These are phyloP conservation scores for Alternaria sp. DNA, from an alignment of 2,329 filamentous ascomycete genomes.

Conservation along the genomic window DNA sequence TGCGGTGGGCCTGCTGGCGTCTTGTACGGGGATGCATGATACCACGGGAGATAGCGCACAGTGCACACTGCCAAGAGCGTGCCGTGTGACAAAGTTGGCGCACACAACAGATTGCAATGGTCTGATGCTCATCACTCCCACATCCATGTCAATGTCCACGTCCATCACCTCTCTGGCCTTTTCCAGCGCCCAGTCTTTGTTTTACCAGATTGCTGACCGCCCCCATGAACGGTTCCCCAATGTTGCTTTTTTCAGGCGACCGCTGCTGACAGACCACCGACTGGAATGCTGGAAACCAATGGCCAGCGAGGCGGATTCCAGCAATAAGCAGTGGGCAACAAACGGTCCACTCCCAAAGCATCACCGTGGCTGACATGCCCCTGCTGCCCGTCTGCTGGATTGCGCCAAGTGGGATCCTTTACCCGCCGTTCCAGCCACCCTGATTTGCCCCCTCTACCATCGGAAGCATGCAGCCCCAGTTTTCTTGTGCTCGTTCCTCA, in stretches of 20 bases:
- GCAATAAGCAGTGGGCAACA: conserved; percentile 18
- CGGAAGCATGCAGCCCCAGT: conserved; percentile 17
- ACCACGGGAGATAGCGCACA: conserved; percentile 9
- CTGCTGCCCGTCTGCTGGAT: conserved; percentile 20
- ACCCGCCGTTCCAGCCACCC: conserved; percentile 20
- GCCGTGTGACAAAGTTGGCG: conserved; percentile 30
- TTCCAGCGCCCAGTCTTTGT: conserved; percentile 1
- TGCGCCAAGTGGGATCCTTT: conserved; percentile 16
- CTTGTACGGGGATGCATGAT: conserved; percentile 14
- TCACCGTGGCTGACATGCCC: conserved; percentile 19
- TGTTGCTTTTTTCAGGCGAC: conserved; percentile 18
- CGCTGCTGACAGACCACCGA: conserved; percentile 22
- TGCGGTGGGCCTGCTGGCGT: conserved; percentile 6
- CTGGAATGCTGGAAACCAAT: conserved; percentile 30
- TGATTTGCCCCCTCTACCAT: conserved; percentile 14
- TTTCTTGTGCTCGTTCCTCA: conserved; percentile 5
- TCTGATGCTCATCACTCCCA: conserved; percentile 25
- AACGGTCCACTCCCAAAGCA: conserved; percentile 20
- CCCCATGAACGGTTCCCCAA: conserved; percentile 13
- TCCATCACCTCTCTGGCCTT: not conserved
- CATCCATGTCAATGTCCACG: conserved; percentile 5
- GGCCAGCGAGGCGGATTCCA: conserved; percentile 26
- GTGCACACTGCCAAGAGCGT: conserved; percentile 8
- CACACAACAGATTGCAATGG: conserved; percentile 28
- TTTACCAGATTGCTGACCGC: conserved; percentile 5